Percentiles rank a stretch among this genome's conserved stretches.
These are phyloP conservation scores for Pseudodiploospora longispora DNA, from an alignment of 2,329 filamentous ascomycete species.

Conservation along the genomic window DNA sequence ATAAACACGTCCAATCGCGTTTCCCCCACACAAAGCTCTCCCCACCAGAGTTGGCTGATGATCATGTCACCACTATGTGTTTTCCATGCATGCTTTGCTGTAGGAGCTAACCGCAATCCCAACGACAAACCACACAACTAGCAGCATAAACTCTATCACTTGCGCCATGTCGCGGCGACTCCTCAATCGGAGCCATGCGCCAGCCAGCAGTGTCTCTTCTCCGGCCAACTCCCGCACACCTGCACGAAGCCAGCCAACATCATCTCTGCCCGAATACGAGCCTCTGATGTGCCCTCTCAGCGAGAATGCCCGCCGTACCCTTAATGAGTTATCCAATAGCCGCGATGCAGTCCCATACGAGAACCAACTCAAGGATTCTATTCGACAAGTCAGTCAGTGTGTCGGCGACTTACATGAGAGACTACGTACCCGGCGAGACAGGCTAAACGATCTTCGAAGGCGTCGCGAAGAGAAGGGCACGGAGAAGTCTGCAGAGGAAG, in stretches of 20 bases:
- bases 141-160: not conserved
- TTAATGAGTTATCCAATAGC: slow-evolving; percentile 35
- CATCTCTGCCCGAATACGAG: slow-evolving; percentile 40
- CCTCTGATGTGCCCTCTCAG: slow-evolving; percentile 38
- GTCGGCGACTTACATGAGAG: slow-evolving; percentile 44
- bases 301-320: slow-evolving; percentile 26
- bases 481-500: slow-evolving; percentile 27
- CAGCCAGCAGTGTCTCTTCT: slow-evolving; percentile 3
- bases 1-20: too few species aligned
- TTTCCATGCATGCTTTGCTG: too few species aligned
- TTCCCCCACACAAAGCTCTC: too few species aligned
- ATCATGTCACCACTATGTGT: too few species aligned
- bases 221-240: slow-evolving; percentile 7
- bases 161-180: slow-evolving; percentile 25
- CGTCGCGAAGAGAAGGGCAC: slow-evolving; percentile 30
- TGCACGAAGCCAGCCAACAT: not conserved
- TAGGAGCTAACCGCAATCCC: too few species aligned
- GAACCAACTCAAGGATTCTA: slow-evolving; percentile 36
- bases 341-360: slow-evolving; percentile 35
- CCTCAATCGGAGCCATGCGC: slow-evolving; percentile 17
- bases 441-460: slow-evolving; percentile 22
- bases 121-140: not conserved
- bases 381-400: slow-evolving; percentile 34
- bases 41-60: too few species aligned
- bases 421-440: slow-evolving; percentile 26